Base-by-base conservation (phyloP, 2,329 filamentous ascomycete species). In the Hymenoscyphus infarciens region DNA sequence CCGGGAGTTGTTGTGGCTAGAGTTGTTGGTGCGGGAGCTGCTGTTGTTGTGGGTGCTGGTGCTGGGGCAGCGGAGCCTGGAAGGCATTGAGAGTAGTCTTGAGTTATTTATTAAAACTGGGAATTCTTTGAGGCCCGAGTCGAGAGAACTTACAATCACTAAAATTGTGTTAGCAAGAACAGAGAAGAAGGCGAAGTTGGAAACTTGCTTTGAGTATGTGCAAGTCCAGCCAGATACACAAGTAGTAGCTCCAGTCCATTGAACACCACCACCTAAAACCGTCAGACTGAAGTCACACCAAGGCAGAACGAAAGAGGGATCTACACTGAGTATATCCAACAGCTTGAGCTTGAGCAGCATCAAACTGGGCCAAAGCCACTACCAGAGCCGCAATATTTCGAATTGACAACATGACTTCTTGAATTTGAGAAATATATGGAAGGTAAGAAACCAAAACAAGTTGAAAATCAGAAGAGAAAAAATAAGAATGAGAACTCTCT, bases 211-310 rank as follows among this genome's bases (percentile, higher is more conserved):
- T 63, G 57, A 66, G 59, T 49, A 67, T 53, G 68, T 69, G 54
- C 73, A 74, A 45, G 61, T 62, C 31, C 68, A 71, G 52, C 72
- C 73, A 19, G 70, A 67, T 16, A 72, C 70, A 57, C 72, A 75
- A 35, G 66, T 66, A 6, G 70, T 74, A 8, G 69, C 59, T 55
- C 73, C 72, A 56, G 59, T 68, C 70, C 69, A 74, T 16, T 63
- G 63, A 16, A 63, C 64, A 13, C 73, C 73, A 61, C 72, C 72
- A 60, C 73, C 72, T 74, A 33, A 10, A 3, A 29, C 13, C 10
- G 38, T 61, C 3, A 63, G 5, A 29, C 11, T 25, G 13, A 10
- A 33, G 16, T 11, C 13, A 38, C 35, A 16, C 29, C n/a, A 16
- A 53, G 31, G 15, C 19, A 42, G 16, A 3, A 16, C 39, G 27